A percentile compares a stretch with the other conserved stretches of the same genome.
These are phyloP conservation scores for Gossypium arboreum DNA, from an alignment of 345 rosid genomes.

Conservation along the genomic window DNA sequence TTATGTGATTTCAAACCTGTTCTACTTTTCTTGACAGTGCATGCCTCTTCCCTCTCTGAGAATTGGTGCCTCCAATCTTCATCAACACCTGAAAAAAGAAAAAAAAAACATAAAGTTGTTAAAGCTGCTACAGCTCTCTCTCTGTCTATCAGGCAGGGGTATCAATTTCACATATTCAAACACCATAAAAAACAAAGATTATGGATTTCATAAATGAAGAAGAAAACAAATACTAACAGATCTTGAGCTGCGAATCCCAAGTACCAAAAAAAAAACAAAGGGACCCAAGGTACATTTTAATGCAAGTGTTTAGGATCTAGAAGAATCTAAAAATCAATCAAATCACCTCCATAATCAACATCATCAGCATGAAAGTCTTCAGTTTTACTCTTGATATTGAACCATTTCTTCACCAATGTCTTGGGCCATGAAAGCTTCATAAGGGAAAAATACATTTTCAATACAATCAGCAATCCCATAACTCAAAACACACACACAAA, in stretches of 20 bases:
- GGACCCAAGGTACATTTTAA: constrained; percentile 17
- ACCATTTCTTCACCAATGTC: constrained; percentile 95
- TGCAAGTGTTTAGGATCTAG: constrained; percentile 23
- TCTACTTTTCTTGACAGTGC: constrained; percentile 80
- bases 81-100: constrained; percentile 76
- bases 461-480: constrained; percentile 11
- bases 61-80: constrained; percentile 72
- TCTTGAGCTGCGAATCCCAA: constrained; percentile 33
- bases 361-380: constrained; percentile 86
- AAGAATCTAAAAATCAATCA: constrained; percentile 24
- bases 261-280: background rate
- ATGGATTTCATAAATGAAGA: constrained; percentile 22
- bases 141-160: constrained; percentile 33
- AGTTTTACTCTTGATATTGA: constrained; percentile 77
- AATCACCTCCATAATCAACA: constrained; percentile 43
- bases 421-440: constrained; percentile 92
- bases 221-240: constrained; percentile 35
- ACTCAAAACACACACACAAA: constrained; percentile 1
- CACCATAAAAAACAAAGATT: constrained; percentile 27
- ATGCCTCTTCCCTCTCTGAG: constrained; percentile 65
- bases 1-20: constrained; percentile 49
- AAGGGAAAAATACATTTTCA: constrained; percentile 11
- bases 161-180: constrained; percentile 37
- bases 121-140: constrained; percentile 52
- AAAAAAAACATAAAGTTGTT: constrained; percentile 40